Evolutionary conservation across 192 early-diverging fungal species (phyloP).

Genomic region (Coemansia sp.): DNA sequence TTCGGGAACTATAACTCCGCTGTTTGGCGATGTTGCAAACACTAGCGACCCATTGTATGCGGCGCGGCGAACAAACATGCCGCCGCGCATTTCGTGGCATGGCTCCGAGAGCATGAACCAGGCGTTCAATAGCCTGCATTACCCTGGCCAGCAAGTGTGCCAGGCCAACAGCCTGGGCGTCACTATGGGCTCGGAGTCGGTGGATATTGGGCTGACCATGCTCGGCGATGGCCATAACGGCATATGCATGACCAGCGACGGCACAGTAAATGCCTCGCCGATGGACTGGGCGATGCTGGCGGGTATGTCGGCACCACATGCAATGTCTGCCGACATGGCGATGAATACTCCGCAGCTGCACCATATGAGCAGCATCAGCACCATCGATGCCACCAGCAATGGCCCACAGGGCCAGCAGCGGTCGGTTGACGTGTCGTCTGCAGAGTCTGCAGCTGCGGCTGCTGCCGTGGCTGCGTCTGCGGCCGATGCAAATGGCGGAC

Average conservation of each 20-base stretch:
- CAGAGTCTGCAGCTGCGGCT: constrained; percentile 10
- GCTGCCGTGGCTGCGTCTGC: not conserved
- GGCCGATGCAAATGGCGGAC: not conserved
- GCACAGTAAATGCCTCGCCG: constrained; percentile 17
- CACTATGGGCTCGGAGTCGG: constrained; percentile 28
- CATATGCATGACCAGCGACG: constrained; percentile 23
- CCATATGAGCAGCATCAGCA: constrained; percentile 33
- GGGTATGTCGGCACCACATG: constrained; percentile 28
- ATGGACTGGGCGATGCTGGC: constrained; percentile 51
- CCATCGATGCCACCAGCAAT: constrained; percentile 18
- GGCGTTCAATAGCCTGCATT: constrained; percentile 32
- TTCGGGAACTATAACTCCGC: constrained; percentile 9
- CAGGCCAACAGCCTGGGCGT: constrained; percentile 31
- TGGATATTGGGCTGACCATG: constrained; percentile 38
- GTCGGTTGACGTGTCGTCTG: constrained; percentile 17
- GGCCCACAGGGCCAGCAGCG: constrained; percentile 20
- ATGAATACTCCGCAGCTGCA: constrained; percentile 29
- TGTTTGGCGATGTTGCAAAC: constrained; percentile 32
- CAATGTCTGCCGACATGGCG: constrained; percentile 19
- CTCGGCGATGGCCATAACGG: constrained; percentile 22
- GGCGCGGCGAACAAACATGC: constrained; percentile 29
- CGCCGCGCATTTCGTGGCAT: constrained; percentile 50
- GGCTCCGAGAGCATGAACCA: constrained; percentile 47
- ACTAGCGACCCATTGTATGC: constrained; percentile 22
- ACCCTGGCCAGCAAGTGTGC: constrained; percentile 19